Evolutionary conservation across 2,329 filamentous ascomycete genomes (phyloP).

Genomic region (Ascosphaera aggregata): DNA sequence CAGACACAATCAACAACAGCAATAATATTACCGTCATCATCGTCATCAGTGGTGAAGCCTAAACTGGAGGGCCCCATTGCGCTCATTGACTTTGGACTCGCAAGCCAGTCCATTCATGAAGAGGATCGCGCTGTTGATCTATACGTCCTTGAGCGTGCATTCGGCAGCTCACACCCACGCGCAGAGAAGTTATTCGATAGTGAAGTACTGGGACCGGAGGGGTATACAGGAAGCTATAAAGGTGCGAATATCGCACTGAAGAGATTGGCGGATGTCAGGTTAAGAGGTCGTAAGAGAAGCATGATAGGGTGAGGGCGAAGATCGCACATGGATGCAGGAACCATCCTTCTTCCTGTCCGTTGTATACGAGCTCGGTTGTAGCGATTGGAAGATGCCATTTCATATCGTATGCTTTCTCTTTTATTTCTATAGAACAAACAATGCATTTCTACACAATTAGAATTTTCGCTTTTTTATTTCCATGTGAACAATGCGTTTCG

Average conservation of each 20-base stretch:
- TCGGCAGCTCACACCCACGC: slow-evolving; percentile 79
- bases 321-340: too few species aligned
- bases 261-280: slow-evolving; percentile 72
- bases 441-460: too few species aligned
- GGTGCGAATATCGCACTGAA: slow-evolving; percentile 51
- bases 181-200: slow-evolving; percentile 53
- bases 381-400: too few species aligned
- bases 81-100: slow-evolving; percentile 85
- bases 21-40: neutral
- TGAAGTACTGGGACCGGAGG: slow-evolving; percentile 49
- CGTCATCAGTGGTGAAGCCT: slow-evolving; percentile 5
- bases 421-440: too few species aligned
- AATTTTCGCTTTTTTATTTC: too few species aligned
- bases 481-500: too few species aligned
- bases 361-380: too few species aligned
- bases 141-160: slow-evolving; percentile 86
- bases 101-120: slow-evolving; percentile 55
- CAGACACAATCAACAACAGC: slow-evolving; percentile 6
- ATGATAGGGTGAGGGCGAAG: slow-evolving; percentile 61
- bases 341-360: too few species aligned
- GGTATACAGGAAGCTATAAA: slow-evolving; percentile 53
- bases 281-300: slow-evolving; percentile 86
- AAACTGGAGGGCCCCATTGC: slow-evolving; percentile 49
- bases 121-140: slow-evolving; percentile 91
- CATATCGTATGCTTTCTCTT: too few species aligned